Conservation (phyloP, 441 rosid genomes). For the Melastoma candidum region DNA sequence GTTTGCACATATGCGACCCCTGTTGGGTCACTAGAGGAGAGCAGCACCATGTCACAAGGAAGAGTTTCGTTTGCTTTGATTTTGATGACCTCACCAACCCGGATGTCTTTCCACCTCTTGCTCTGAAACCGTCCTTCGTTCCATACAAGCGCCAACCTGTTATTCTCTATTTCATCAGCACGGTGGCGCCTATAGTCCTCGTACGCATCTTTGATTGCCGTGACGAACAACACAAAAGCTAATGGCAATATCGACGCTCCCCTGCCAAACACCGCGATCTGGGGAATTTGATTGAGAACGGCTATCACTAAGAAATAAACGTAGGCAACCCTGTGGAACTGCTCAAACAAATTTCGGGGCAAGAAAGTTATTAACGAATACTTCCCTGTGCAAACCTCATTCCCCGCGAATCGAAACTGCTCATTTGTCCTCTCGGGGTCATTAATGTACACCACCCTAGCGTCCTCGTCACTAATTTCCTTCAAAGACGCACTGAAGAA, state of each 20-base stretch:
- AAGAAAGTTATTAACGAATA: slow-evolving; percentile 74
- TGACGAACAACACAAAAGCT: slow-evolving; percentile 74
- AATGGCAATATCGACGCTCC: slow-evolving; percentile 81
- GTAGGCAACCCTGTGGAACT: slow-evolving; percentile 97
- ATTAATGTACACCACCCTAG: slow-evolving; percentile 60
- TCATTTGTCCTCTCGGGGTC: slow-evolving; percentile 64
- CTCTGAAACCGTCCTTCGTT: slow-evolving; percentile 37
- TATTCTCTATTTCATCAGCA: slow-evolving; percentile 80
- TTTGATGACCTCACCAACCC: slow-evolving; percentile 74
- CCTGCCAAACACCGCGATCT: slow-evolving; percentile 95
- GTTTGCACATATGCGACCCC: slow-evolving; percentile 97
- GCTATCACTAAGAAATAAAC: slow-evolving; percentile 87
- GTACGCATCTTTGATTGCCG: slow-evolving; percentile 88
- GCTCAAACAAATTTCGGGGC: slow-evolving; percentile 88
- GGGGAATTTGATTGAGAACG: slow-evolving; percentile 92
- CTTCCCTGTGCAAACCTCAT: slow-evolving; percentile 62
- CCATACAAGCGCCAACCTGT: slow-evolving; percentile 58
- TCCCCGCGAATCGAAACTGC: slow-evolving; percentile 63
- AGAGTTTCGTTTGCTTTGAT: slow-evolving; percentile 57
- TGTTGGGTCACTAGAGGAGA: slow-evolving; percentile 86
- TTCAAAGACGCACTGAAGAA: slow-evolving; percentile 49
- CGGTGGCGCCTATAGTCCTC: slow-evolving; percentile 89
- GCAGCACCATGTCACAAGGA: slow-evolving; percentile 88
- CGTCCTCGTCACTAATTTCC: slow-evolving; percentile 87
- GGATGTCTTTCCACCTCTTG: slow-evolving; percentile 79